Conservation (phyloP, 2,329 filamentous ascomycete genomes). For the Lecanicillium sp. region DNA sequence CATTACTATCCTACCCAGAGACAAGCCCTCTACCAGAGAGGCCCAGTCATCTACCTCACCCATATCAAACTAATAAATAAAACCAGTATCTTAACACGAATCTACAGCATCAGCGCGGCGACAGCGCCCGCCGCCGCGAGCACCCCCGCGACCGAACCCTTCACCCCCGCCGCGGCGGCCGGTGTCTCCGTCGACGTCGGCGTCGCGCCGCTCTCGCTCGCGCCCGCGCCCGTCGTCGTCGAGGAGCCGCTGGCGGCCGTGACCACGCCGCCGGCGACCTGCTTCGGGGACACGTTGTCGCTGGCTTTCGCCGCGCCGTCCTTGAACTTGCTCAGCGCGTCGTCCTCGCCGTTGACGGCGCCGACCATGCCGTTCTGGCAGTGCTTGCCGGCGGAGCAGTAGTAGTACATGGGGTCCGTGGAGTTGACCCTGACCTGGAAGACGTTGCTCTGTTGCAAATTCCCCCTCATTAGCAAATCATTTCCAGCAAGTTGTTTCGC, state of each 20-base stretch:
- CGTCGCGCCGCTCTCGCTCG: background rate
- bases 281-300: background rate
- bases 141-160: background rate
- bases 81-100: no score
- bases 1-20: background rate
- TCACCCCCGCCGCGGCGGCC: background rate
- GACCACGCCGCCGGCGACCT: background rate
- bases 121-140: slow-evolving; percentile 4
- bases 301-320: background rate
- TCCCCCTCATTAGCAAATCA: background rate
- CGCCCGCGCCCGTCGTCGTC: background rate
- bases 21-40: background rate
- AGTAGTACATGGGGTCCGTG: slow-evolving; percentile 27
- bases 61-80: no score
- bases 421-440: slow-evolving; percentile 24
- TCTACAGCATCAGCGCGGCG: slow-evolving; percentile 8
- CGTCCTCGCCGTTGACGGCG: slow-evolving; percentile 10
- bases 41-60: background rate
- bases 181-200: background rate
- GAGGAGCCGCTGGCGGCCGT: background rate
- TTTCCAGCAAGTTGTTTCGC: no score
- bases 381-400: slow-evolving; percentile 23
- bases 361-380: slow-evolving; percentile 23
- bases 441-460: background rate
- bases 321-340: background rate